A percentile compares a stretch with the other conserved stretches of the same genome.
Evolutionary conservation across 352 stramenopile genomes (phyloP).

Genomic region (Pythium rhizo-oryzae): DNA sequence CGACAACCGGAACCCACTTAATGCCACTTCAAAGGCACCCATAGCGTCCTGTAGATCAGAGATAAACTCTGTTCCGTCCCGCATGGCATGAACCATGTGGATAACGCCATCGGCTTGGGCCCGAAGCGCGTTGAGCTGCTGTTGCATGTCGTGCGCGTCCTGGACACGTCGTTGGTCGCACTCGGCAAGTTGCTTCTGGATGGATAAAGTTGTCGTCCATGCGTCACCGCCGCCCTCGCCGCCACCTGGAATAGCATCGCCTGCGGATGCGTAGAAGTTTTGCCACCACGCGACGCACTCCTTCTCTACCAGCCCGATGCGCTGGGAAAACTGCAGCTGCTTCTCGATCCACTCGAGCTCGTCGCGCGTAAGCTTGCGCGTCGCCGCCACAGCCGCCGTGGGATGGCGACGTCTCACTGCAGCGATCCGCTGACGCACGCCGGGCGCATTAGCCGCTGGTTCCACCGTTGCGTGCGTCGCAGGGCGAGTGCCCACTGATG

Average conservation of each 20-base stretch:
- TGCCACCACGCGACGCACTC: slow-evolving; percentile 56
- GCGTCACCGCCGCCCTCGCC: background rate
- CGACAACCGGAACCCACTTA: slow-evolving; percentile 39
- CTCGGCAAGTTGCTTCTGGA: slow-evolving; percentile 57
- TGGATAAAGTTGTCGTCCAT: slow-evolving; percentile 21
- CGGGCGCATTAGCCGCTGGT: background rate
- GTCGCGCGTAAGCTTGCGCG: slow-evolving; percentile 35
- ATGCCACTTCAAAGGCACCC: slow-evolving; percentile 46
- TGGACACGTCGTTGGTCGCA: slow-evolving; percentile 30
- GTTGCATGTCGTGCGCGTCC: slow-evolving; percentile 38
- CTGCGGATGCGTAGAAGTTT: slow-evolving; percentile 46
- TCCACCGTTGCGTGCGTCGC: slow-evolving; percentile 11
- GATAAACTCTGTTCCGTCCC: slow-evolving; percentile 47
- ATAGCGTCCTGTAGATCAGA: slow-evolving; percentile 56
- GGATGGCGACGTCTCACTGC: slow-evolving; percentile 36
- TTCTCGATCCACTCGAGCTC: slow-evolving; percentile 72
- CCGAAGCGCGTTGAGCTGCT: slow-evolving; percentile 40
- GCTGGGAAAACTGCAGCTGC: slow-evolving; percentile 50
- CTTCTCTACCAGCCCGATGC: slow-evolving; percentile 49
- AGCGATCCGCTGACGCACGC: slow-evolving; percentile 34
- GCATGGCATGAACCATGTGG: slow-evolving; percentile 50
- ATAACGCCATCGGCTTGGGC: slow-evolving; percentile 36
- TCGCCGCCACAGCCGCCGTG: background rate
- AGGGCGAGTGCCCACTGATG: no score
- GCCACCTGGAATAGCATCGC: background rate